These are phyloP conservation scores for Nyctanthes arbortristis DNA, from an alignment of 257 asterid species.

Conservation along the genomic window DNA sequence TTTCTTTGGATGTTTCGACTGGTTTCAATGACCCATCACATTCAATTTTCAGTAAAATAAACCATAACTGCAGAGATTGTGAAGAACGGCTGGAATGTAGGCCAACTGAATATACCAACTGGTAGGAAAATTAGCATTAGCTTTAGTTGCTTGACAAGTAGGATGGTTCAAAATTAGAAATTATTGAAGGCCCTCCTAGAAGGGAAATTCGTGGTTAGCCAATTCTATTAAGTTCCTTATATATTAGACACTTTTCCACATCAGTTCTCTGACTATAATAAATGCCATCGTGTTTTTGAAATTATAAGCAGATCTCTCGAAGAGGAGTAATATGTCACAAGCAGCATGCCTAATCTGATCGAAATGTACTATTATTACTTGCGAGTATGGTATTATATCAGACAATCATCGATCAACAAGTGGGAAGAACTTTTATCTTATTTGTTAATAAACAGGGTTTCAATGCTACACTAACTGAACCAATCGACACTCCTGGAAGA, in stretches of 20 bases:
- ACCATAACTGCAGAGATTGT: background rate
- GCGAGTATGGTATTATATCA: background rate
- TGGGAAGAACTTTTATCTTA: constrained; percentile 1
- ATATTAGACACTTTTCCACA: background rate
- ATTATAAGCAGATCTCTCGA: background rate
- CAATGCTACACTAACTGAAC: constrained; percentile 83
- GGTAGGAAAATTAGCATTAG: background rate
- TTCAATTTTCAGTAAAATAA: background rate
- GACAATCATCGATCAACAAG: background rate
- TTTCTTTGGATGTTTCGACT: background rate
- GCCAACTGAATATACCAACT: background rate
- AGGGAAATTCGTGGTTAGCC: background rate
- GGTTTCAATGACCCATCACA: background rate
- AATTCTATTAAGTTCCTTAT: background rate
- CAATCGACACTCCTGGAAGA: constrained; percentile 76
- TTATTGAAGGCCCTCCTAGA: background rate
- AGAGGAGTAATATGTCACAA: no score
- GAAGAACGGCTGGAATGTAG: background rate
- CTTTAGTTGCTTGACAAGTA: background rate
- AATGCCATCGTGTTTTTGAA: background rate
- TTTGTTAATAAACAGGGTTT: constrained; percentile 64
- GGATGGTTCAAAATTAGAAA: background rate
- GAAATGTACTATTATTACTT: background rate
- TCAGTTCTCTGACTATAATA: background rate
- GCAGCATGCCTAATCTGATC: background rate